A percentile compares a stretch with the other conserved stretches of the same genome.
phyloP scores from a whole-genome alignment of 441 rosid genomes.

The Jatropha multifida region DNA sequence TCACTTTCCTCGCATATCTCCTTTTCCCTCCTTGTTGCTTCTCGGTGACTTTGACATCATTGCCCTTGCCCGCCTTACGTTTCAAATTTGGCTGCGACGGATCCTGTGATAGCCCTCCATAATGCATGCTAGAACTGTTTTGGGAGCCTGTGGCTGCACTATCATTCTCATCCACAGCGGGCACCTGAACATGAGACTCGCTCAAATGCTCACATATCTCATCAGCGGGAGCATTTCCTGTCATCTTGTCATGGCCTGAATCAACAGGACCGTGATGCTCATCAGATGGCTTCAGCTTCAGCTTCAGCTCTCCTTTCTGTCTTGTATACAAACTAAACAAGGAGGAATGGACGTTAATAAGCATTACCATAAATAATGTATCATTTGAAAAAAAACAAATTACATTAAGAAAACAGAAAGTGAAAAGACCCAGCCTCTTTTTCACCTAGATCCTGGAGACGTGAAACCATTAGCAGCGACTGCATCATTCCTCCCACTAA shows the following conservation, averaged over 20 bases:
- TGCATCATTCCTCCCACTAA: conserved; percentile 29
- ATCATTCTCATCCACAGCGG: conserved; percentile 21
- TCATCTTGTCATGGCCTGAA: conserved; percentile 22
- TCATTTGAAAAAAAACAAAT: not conserved
- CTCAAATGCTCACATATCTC: conserved; percentile 33
- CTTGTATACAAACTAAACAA: conserved; percentile 41
- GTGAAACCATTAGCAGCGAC: conserved; percentile 49
- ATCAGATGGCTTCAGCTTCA: conserved; percentile 25
- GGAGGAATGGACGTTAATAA: conserved; percentile 6
- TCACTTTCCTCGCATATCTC: conserved; percentile 43
- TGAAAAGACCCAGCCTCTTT: conserved; percentile 3
- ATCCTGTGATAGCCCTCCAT: conserved; percentile 42
- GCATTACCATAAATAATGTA: not conserved
- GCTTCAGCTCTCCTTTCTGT: conserved; percentile 35
- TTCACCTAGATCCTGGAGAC: conserved; percentile 50
- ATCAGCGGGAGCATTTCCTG: conserved; percentile 15
- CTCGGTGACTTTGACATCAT: conserved; percentile 33
- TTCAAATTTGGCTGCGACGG: conserved; percentile 32
- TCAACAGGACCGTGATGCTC: conserved; percentile 30
- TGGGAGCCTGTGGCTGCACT: conserved; percentile 41
- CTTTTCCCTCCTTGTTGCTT: conserved; percentile 41
- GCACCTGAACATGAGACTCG: conserved; percentile 47
- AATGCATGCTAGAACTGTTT: conserved; percentile 50
- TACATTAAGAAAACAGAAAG: not conserved
- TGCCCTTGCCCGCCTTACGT: conserved; percentile 34